phyloP scores from a whole-genome alignment of 1,284 basidiomycete genomes.

The Marasmius oreades region DNA sequence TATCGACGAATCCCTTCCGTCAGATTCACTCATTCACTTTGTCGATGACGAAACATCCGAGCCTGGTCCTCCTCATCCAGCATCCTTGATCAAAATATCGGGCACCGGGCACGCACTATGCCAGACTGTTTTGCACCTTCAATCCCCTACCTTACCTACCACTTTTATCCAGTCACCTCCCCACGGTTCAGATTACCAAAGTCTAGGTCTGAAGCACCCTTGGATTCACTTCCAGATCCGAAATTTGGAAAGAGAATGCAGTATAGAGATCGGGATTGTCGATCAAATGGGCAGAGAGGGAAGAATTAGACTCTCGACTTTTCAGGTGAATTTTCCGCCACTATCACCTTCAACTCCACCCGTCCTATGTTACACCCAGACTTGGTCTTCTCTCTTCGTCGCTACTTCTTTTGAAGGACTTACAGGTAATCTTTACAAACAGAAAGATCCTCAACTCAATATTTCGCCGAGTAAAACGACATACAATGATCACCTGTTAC shows the following conservation, averaged over 20 bases:
- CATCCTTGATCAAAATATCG: constrained; percentile 39
- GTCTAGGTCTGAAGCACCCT: constrained; percentile 66
- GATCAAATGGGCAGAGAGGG: constrained; percentile 62
- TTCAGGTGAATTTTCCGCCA: constrained; percentile 57
- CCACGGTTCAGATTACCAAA: constrained; percentile 17
- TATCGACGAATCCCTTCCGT: constrained; percentile 49
- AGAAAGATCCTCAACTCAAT: constrained; percentile 59
- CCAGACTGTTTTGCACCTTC: constrained; percentile 80
- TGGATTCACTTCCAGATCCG: constrained; percentile 78
- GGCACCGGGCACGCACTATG: constrained; percentile 36
- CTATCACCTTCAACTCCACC: neutral
- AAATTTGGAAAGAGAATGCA: constrained; percentile 64
- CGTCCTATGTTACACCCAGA: too few relatives aligned
- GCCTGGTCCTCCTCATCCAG: constrained; percentile 47
- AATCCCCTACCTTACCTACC: constrained; percentile 66
- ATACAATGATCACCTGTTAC: neutral
- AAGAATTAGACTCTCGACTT: constrained; percentile 70
- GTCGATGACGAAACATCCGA: constrained; percentile 57
- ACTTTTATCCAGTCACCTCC: constrained; percentile 71
- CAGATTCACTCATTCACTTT: constrained; percentile 65
- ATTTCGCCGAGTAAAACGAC: constrained; percentile 26
- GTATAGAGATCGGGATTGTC: constrained; percentile 74
- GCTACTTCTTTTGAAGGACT: neutral
- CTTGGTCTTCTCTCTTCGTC: constrained; percentile 6
- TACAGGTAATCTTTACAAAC: constrained; percentile 14